Evolutionary conservation across 1,284 basidiomycete genomes (phyloP).

Genomic region (Papiliotrema fonsecae): DNA sequence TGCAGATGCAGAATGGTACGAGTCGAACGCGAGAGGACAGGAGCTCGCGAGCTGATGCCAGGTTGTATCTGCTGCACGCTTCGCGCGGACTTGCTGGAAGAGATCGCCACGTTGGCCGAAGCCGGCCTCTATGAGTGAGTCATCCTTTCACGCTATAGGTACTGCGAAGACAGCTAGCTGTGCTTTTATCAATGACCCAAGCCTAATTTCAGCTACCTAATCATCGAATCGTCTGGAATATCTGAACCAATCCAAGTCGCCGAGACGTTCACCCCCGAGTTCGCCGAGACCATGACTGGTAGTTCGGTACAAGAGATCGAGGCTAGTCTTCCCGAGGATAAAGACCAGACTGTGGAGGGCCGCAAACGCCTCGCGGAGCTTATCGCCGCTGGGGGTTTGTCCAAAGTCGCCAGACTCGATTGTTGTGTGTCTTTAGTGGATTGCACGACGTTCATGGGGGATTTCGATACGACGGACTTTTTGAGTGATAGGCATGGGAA

Average conservation of each 20-base stretch:
- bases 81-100: constrained; percentile 51
- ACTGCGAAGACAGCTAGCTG: neutral
- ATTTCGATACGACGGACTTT: constrained; percentile 51
- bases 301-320: constrained; percentile 39
- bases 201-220: constrained; percentile 36
- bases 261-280: constrained; percentile 48
- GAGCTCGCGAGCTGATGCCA: constrained; percentile 4
- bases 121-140: constrained; percentile 42
- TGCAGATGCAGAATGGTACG: constrained; percentile 50
- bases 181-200: no score
- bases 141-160: neutral
- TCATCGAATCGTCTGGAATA: constrained; percentile 51
- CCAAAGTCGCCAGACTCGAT: constrained; percentile 39
- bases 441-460: constrained; percentile 43
- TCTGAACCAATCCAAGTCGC: constrained; percentile 51
- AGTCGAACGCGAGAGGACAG: neutral
- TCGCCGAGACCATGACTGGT: constrained; percentile 42
- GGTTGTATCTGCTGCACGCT: constrained; percentile 54
- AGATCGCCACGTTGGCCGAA: constrained; percentile 48
- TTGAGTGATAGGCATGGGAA: constrained; percentile 45
- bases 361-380: constrained; percentile 43
- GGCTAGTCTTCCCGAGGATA: constrained; percentile 23
- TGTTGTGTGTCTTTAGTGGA: constrained; percentile 46
- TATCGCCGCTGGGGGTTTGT: constrained; percentile 48
- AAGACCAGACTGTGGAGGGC: constrained; percentile 8